Evolutionary conservation across 2,329 filamentous ascomycete species (phyloP).

Genomic region (Falciphora oryzae): DNA sequence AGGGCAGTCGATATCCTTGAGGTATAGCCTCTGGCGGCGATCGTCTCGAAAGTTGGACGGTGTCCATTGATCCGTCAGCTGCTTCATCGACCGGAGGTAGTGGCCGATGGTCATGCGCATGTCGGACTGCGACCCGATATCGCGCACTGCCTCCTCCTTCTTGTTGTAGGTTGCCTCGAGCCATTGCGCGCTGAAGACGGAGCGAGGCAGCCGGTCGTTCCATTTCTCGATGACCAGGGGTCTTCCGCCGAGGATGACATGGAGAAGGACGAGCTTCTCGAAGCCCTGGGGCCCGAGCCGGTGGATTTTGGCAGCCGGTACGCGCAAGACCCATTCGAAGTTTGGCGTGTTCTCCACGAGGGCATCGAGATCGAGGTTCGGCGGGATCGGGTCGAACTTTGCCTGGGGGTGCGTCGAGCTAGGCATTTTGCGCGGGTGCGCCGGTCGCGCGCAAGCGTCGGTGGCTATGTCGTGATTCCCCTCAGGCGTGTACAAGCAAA

Average conservation of each 20-base stretch:
- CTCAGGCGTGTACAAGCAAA: not conserved
- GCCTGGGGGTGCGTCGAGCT: conserved; percentile 69
- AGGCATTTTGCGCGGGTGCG: conserved; percentile 54
- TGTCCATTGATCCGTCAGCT: conserved; percentile 77
- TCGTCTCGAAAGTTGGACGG: conserved; percentile 71
- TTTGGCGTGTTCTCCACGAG: conserved; percentile 76
- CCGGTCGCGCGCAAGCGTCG: not conserved
- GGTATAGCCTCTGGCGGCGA: conserved; percentile 77
- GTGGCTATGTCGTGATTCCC: not conserved
- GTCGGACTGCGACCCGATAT: conserved; percentile 66
- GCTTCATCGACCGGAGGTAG: conserved; percentile 81
- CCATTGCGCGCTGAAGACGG: conserved; percentile 78
- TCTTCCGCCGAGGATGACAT: conserved; percentile 79
- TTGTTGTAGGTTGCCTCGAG: conserved; percentile 71
- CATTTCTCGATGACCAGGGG: conserved; percentile 90
- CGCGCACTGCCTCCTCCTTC: conserved; percentile 79
- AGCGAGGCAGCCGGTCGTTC: conserved; percentile 65
- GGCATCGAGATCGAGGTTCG: conserved; percentile 69
- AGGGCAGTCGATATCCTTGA: conserved; percentile 97
- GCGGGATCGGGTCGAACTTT: conserved; percentile 86
- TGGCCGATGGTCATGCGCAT: conserved; percentile 83
- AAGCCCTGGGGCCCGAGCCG: conserved; percentile 72
- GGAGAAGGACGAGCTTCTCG: conserved; percentile 75
- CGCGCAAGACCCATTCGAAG: conserved; percentile 79
- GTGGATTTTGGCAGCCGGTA: conserved; percentile 73